These are phyloP conservation scores for Claviceps monticola DNA, from an alignment of 2,329 filamentous ascomycete species.

Conservation along the genomic window DNA sequence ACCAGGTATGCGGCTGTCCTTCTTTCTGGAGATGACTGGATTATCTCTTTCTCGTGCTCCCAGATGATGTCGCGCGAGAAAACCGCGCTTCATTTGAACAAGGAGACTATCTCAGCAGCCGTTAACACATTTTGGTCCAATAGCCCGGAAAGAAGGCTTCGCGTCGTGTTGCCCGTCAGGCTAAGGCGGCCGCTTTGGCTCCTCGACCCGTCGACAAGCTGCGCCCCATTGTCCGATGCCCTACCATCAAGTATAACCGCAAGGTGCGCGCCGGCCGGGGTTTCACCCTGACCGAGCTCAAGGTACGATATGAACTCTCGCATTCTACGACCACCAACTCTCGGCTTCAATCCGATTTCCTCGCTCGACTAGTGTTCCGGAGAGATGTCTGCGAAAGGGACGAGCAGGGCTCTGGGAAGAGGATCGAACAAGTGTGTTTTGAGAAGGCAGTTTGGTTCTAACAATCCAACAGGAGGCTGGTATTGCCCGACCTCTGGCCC, in stretches of 20 bases:
- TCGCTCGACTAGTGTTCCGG: not conserved
- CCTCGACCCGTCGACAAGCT: slow-evolving; percentile 96
- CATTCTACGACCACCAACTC: not conserved
- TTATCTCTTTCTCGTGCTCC: not conserved
- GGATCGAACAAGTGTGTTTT: not conserved
- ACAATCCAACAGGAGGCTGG: slow-evolving; percentile 61
- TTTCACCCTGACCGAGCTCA: slow-evolving; percentile 94
- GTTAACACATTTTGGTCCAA: slow-evolving; percentile 4
- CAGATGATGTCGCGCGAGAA: not conserved
- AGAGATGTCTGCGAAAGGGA: not conserved
- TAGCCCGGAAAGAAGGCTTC: slow-evolving; percentile 93
- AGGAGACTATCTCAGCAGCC: not conserved
- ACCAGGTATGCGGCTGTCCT: slow-evolving; percentile 61
- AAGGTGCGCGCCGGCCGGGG: slow-evolving; percentile 91
- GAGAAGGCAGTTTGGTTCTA: slow-evolving; percentile 10
- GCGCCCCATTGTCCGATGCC: slow-evolving; percentile 92
- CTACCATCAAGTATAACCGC: slow-evolving; percentile 98
- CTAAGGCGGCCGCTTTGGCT: slow-evolving; percentile 89
- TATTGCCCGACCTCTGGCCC: slow-evolving; percentile 85
- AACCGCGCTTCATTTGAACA: not conserved
- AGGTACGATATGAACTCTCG: slow-evolving; percentile 46
- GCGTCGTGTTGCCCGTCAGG: slow-evolving; percentile 79
- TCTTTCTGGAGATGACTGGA: not conserved
- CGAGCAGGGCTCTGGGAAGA: too few species aligned
- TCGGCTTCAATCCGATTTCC: not conserved